Conservation (phyloP, 139 green algal species). For the Micractinium conductrix region DNA sequence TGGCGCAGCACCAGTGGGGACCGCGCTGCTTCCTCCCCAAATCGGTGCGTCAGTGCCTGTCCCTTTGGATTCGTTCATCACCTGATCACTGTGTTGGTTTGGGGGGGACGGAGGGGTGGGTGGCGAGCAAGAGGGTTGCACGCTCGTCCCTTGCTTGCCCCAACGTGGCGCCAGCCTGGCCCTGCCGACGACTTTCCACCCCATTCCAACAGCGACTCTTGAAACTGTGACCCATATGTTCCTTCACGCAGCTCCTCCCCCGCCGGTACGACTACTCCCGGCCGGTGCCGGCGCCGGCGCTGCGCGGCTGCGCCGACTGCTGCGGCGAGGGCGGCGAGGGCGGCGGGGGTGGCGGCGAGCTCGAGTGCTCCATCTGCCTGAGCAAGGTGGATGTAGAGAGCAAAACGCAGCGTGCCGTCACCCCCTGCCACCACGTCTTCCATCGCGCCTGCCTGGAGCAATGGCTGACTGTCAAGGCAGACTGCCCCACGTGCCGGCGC, state of each 20-base stretch:
- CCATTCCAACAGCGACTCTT: too few species aligned
- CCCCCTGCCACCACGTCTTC: slow-evolving; percentile 91
- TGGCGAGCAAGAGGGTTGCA: too few species aligned
- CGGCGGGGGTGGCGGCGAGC: neutral
- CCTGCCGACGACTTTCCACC: too few species aligned
- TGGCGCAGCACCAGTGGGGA: slow-evolving; percentile 71
- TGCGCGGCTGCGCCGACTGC: neutral
- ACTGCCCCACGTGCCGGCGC: slow-evolving; percentile 87
- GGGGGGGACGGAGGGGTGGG: too few species aligned
- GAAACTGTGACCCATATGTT: too few species aligned
- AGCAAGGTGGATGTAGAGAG: slow-evolving; percentile 57
- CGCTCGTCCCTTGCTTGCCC: too few species aligned
- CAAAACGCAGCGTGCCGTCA: slow-evolving; percentile 68
- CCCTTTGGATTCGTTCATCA: too few species aligned
- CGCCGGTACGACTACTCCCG: slow-evolving; percentile 85
- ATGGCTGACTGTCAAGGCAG: slow-evolving; percentile 92
- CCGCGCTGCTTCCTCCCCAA: slow-evolving; percentile 81
- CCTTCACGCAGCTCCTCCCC: slow-evolving; percentile 69
- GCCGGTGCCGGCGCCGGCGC: neutral
- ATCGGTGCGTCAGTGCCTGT: neutral
- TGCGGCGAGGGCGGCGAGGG: neutral
- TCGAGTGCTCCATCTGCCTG: slow-evolving; percentile 4
- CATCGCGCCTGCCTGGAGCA: slow-evolving; percentile 78
- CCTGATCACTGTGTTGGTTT: too few species aligned
- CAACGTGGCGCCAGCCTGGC: too few species aligned